Base-by-base conservation (phyloP, 257 asterid genomes). In the Ilex asprella region DNA sequence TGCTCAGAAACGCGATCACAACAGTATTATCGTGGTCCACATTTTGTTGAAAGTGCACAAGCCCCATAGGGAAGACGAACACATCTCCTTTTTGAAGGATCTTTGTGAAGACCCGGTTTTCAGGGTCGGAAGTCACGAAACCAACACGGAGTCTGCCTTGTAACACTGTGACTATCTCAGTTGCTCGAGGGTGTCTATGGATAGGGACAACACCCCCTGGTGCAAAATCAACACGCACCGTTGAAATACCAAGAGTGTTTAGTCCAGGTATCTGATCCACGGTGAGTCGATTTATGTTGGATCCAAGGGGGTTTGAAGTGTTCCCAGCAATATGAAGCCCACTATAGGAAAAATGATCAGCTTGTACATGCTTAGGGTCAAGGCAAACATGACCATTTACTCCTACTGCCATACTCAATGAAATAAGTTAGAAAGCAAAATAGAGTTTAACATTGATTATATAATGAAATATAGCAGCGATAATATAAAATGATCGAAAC, bases 121-220 rank as follows among this genome's bases (percentile, higher is more conserved):
- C 77, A 0, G 78, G 86, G 59, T 67, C 72, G 2, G 81, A 77
- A 2, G 81, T 75, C 31, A 81, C 69, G 13, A 80, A 80, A 58
- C 86, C 83, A 2, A 68, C 83, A 55, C 75, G 70, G 10, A 81
- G 62, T 0, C 56, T 31, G 3, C 83, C 83, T 30, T 65, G 47
- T 2, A 72, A 39, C 10, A 81, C 70, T 27, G 78, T 72, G 31
- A 75, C 30, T 3, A 77, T 67, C 41, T 81, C 83, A 6, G 81
- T 75, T 3, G 83, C 86, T 2, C 86, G 81, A 14, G 83, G 86
- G 66, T 77, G 86, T 0, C 68, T 56, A 71, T 77, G 79, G 2
- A 77, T 77, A 2, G 83, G 73, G 13, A 71, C 71, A 32, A 81
- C 56, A 8, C 86, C 83, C 57, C 63, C 41, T 0, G 79, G 77